Evolutionary conservation across 345 rosid species (phyloP).

Genomic region (Syzygium aqueum): DNA sequence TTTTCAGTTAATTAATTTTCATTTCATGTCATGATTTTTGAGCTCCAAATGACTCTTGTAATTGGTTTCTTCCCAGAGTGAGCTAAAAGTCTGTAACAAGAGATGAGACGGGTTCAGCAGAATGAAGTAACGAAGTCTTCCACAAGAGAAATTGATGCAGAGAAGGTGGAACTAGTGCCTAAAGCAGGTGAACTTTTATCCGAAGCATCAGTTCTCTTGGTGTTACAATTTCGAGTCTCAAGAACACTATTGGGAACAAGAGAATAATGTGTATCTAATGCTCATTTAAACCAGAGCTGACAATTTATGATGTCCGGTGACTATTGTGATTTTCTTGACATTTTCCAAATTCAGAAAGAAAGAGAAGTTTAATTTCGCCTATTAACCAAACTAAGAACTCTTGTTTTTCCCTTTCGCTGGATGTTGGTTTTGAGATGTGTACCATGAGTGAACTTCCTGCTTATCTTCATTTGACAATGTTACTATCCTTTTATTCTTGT

Average conservation of each 20-base stretch:
- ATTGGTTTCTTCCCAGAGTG: background rate
- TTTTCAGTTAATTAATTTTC: background rate
- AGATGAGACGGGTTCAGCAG: background rate
- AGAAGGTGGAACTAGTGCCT: constrained; percentile 13
- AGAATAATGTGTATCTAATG: background rate
- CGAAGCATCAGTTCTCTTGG: background rate
- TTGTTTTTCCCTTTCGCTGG: background rate
- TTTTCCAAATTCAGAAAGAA: background rate
- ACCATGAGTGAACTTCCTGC: background rate
- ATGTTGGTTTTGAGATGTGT: background rate
- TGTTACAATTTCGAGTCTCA: background rate
- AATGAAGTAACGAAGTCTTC: constrained; percentile 2
- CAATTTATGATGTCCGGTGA: background rate
- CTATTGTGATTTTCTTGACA: background rate
- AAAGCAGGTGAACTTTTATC: constrained; percentile 30
- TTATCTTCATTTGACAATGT: background rate
- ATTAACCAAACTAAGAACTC: background rate
- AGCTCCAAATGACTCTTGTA: background rate
- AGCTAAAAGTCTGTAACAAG: background rate
- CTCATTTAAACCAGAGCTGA: background rate
- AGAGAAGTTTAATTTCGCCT: background rate
- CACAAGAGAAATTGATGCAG: background rate
- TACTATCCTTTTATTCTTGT: background rate
- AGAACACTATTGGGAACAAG: background rate
- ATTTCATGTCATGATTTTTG: background rate